Evolutionary conservation across 2,329 filamentous ascomycete species (phyloP).

Genomic region (Xylariales sp.): DNA sequence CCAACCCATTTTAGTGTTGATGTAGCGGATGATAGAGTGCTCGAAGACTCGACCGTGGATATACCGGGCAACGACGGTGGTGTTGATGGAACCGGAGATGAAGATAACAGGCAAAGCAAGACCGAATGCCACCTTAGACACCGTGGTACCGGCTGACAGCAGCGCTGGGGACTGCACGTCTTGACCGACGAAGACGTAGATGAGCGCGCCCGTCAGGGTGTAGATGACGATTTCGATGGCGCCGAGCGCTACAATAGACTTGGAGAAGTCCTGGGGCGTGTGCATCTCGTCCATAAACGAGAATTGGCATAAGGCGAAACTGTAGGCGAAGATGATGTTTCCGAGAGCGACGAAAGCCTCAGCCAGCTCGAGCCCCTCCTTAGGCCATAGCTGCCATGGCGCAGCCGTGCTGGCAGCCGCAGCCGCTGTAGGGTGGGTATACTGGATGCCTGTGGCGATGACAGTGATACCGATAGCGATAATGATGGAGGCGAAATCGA

Average conservation of each 20-base stretch:
- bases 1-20: conserved; percentile 27
- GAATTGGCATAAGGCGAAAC: conserved; percentile 32
- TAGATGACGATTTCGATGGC: conserved; percentile 53
- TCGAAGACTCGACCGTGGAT: conserved; percentile 26
- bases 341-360: conserved; percentile 47
- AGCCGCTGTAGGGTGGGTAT: conserved; percentile 10
- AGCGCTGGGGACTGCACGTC: conserved; percentile 56
- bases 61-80: conserved; percentile 44
- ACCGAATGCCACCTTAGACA: conserved; percentile 59
- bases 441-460: conserved; percentile 47
- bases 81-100: conserved; percentile 61
- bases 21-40: conserved; percentile 24
- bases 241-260: conserved; percentile 47
- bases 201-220: conserved; percentile 53
- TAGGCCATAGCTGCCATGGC: conserved; percentile 24
- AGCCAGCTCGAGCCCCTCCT: conserved; percentile 31
- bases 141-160: conserved; percentile 45
- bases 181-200: conserved; percentile 57
- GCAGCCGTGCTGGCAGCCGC: conserved; percentile 11
- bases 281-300: conserved; percentile 33
- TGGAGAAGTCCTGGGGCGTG: conserved; percentile 31
- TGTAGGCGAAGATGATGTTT: conserved; percentile 61
- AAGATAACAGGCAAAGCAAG: conserved; percentile 60
- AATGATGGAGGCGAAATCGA: conserved; percentile 55
- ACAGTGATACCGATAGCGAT: conserved; percentile 55